A percentile compares a stretch with the other conserved stretches of the same genome.
phyloP scores from a whole-genome alignment of 2,329 filamentous ascomycete genomes.

The Epicoccum nigrum region DNA sequence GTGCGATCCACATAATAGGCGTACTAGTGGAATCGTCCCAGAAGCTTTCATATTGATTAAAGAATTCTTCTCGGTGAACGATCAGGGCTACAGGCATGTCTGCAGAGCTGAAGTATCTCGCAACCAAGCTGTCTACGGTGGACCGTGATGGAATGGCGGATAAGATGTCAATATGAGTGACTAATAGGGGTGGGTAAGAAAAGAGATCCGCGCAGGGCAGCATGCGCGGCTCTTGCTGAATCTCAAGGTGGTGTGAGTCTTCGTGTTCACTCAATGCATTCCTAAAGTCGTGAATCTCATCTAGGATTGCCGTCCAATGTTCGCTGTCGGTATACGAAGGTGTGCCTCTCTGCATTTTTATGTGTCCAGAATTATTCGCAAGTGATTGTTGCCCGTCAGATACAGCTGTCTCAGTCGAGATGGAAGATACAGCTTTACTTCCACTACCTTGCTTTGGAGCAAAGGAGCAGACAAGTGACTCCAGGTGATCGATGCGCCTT shows the following conservation, averaged over 20 bases:
- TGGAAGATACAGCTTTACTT: background rate
- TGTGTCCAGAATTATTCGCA: background rate
- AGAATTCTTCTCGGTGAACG: conserved; percentile 5
- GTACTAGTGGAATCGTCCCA: conserved; percentile 1
- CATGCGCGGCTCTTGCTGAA: background rate
- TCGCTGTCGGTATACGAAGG: conserved; percentile 18
- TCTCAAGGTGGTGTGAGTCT: background rate
- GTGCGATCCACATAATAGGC: background rate
- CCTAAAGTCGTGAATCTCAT: conserved; percentile 25
- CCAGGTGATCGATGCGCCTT: background rate
- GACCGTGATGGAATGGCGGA: conserved; percentile 18
- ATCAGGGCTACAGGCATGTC: conserved; percentile 11
- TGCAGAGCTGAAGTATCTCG: conserved; percentile 30
- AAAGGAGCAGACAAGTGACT: background rate
- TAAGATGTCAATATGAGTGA: conserved; percentile 17
- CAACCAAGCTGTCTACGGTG: conserved; percentile 19
- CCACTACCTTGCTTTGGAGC: background rate
- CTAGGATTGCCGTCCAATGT: conserved; percentile 28
- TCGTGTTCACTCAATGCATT: conserved; percentile 37
- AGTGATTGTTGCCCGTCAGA: no score
- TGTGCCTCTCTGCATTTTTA: background rate
- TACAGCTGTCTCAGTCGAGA: no score
- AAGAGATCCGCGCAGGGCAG: background rate
- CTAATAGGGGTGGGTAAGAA: background rate
- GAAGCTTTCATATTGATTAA: conserved; percentile 9